Base-by-base conservation (phyloP, 169 alveolate species). In the Eimeria praecox region DNA sequence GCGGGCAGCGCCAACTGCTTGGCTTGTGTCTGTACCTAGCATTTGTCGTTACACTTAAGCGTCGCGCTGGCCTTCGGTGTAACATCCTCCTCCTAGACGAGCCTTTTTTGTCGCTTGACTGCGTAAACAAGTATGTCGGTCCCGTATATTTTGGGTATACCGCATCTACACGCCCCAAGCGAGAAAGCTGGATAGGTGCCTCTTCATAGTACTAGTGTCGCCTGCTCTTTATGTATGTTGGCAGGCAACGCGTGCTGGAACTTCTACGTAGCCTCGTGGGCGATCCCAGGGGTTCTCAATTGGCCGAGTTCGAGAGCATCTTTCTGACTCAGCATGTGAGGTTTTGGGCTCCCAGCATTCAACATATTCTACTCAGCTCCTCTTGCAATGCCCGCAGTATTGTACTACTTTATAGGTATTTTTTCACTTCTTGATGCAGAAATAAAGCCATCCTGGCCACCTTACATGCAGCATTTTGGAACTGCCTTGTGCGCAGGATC, bases 11-110 rank as follows among this genome's bases (percentile, higher is more conserved):
- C 82, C 93, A 86, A 52, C 42, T 86, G 80, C 80, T 86, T 4
- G 93, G 80, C 12, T 56, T 86, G 93, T 86, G 93, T 30, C 93
- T 86, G 54, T 86, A 46, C 93, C 59, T 86, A 54, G 93, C 93
- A 18, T 38, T 86, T 86, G 78, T 86, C 42, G 82, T 86, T 38
- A 86, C 54, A 35, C 66, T 86, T 56, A 86, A 86, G 93, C 77
- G 93, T 12, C 93, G 93, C 44, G 38, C 93, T 46, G 93, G 93
- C 64, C 93, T 86, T n/a, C 93, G 93, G 5, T 86, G 93, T 49
- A 86, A 56, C n/a, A 64, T 40, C 27, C 46, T 86, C 40, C 27
- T 86, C 59, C 93, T 86, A 6, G 93, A 86, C 82, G 93, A 86
- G 80, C 93, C 93, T 2, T 86, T 86, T 46, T 35, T 86, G 78